Base-by-base conservation (phyloP, 371 early-diverging fungal species). In the Thermomucor indicae-seudaticae region DNA sequence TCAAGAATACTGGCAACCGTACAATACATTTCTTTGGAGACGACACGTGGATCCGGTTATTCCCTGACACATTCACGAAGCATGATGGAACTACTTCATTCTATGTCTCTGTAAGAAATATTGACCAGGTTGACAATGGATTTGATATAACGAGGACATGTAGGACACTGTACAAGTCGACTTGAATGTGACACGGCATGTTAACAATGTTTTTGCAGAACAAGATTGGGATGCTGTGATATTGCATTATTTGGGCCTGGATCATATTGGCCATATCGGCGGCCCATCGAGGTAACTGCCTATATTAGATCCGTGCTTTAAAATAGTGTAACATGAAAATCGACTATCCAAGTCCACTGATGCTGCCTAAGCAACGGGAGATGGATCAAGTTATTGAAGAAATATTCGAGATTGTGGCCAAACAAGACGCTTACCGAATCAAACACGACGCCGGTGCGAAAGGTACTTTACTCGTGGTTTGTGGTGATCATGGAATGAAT, bases 401-500 rank as follows among this genome's bases (percentile, higher is more conserved):
- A 0, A 81, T 88, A 4, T 84, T 79, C 42, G 62, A 60, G 11
- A 63, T 70, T 6, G 61, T 86, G 1, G 41, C 61, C 4, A 57
- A 54, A 24, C 73, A 80, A 41, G 83, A 81, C 51, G 53, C 43
- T 1, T 55, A 65, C 2, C 65, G 83, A 5, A 51, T 69, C 8
- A n/a, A 29, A 12, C 20, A 42, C 1, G 60, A 71, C 27, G 24
- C 49, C 2, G 46, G 45, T 40, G 71, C 83, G 16, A 72, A 76
- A 51, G 81, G 86, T 0, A 95, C 98, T 1, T 63, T 97, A 24
- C 77, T 98, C 41, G 81, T 98, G n/a, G 70, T 99, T 10, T 83
- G 96, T 47, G 98, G 98, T 29, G 99, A 99, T 72, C 99, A 99
- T 67, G 99, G 98, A 1, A 97, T 98, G 93, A 98, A 96, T 62